phyloP scores from a whole-genome alignment of 148 eudicot genomes.

The Chenopodium suecicum region DNA sequence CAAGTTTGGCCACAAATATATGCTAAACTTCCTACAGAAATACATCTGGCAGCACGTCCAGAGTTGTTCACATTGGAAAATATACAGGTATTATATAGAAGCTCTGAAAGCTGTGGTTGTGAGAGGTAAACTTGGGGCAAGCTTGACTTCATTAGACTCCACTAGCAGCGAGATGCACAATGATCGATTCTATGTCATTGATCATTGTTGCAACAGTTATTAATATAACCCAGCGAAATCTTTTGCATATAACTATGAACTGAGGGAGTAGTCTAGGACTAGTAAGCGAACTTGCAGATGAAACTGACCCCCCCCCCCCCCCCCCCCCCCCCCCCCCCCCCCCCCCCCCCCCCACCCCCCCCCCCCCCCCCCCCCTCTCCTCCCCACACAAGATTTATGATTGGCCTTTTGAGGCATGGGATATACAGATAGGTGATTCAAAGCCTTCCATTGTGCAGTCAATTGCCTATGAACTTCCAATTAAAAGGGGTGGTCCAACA shows the following conservation, averaged over 20 bases:
- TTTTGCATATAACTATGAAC: not conserved
- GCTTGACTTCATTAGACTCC: not conserved
- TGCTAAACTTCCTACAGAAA: not conserved
- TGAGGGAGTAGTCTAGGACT: not conserved
- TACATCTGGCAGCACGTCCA: not conserved
- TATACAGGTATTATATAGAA: too few relatives aligned
- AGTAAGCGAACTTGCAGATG: not conserved
- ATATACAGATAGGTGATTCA: not conserved
- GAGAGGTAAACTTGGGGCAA: not conserved
- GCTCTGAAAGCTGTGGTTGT: not conserved
- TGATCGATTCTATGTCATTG: not conserved
- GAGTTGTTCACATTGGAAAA: not conserved
- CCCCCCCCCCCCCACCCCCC: too few relatives aligned
- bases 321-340: too few relatives aligned
- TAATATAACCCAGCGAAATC: not conserved
- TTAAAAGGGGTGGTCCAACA: not conserved
- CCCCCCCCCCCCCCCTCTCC: too few relatives aligned
- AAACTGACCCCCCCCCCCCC: not conserved
- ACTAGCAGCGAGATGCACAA: not conserved
- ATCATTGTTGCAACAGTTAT: not conserved
- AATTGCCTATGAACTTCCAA: not conserved
- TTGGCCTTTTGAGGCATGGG: not conserved
- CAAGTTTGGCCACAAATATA: not conserved
- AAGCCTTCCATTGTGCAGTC: not conserved
- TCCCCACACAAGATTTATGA: too few relatives aligned